A percentile compares a stretch with the other conserved stretches of the same genome.
Evolutionary conservation across 805 yeast genomes (phyloP).

Genomic region (Lachancea sp.): DNA sequence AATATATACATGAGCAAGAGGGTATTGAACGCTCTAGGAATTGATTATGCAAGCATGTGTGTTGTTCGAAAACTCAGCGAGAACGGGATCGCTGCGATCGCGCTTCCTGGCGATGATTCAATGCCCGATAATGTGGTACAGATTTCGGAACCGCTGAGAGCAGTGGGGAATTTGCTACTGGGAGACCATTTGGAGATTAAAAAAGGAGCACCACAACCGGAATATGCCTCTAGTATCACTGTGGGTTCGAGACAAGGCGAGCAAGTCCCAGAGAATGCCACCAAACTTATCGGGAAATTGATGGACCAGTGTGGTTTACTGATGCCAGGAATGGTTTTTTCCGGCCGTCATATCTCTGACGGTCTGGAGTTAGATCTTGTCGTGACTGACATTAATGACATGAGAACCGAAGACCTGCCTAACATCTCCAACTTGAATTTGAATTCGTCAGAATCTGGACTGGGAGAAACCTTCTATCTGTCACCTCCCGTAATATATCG

Average conservation of each 20-base stretch:
- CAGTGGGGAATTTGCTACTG: slow-evolving; percentile 37
- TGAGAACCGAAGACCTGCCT: slow-evolving; percentile 33
- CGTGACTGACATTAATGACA: slow-evolving; percentile 25
- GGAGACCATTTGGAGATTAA: slow-evolving; percentile 48
- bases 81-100: slow-evolving; percentile 41
- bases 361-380: slow-evolving; percentile 16
- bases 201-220: slow-evolving; percentile 46
- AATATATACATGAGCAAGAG: slow-evolving; percentile 40
- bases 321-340: slow-evolving; percentile 47
- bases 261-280: slow-evolving; percentile 19
- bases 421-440: slow-evolving; percentile 36
- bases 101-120: slow-evolving; percentile 33
- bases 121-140: slow-evolving; percentile 38
- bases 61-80: slow-evolving; percentile 41
- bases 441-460: slow-evolving; percentile 9
- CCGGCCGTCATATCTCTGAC: slow-evolving; percentile 19
- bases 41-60: slow-evolving; percentile 42
- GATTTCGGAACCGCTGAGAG: slow-evolving; percentile 43
- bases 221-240: slow-evolving; percentile 34
- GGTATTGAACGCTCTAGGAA: slow-evolving; percentile 42
- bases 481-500: slow-evolving; percentile 46
- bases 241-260: slow-evolving; percentile 30
- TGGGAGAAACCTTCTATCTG: slow-evolving; percentile 23
- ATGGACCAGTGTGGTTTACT: slow-evolving; percentile 53
- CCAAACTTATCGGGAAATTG: slow-evolving; percentile 36